Evolutionary conservation across 768 basidiomycete genomes (phyloP), one percentile per base, ranked within the genome.

Genomic region (Lactarius akahatsu): DNA sequence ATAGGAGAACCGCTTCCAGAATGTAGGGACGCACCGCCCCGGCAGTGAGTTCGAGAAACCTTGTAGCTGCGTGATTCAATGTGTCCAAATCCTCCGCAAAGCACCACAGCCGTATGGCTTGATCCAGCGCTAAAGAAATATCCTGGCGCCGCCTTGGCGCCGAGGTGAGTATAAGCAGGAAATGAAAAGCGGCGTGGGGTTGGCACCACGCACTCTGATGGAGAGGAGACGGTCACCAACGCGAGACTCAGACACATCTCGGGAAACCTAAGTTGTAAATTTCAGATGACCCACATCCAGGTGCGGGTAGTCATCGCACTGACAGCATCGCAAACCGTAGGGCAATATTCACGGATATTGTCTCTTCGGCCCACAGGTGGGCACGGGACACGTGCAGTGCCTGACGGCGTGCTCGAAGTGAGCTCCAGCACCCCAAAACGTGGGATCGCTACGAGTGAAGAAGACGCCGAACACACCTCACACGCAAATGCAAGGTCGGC

Each of bases 401-500:
- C 88, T 92, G 68, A 28, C 18, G 30, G 32, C 34, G 57, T 54
- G 36, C 50, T 26, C 26, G 16, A 36, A 6, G 56, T 26, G n/a
- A 43, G 38, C 36, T 4, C 36, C 20, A 9, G 32, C 50, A 18
- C 30, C 40, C 61, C 70, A 0, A 45, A 59, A 69, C 38, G 30
- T 23, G 36, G 54, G 26, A 13, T 52, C 40, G 57, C 23, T 26
- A 34, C n/a, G 45, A 47, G 36, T 57, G 28, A 59, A 45, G 56
- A 41, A 41, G 36, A 50, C 18, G 23, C 15, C 16, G 28, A 59
- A 78, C 84, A 54, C 67, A 87, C 89, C 76, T 85, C 83, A 69
- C 83, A 83, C 60, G 84, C 86, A 18, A 83, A 80, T 4, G 88
- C 91, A 43, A 92, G 71, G 78, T 92, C 91, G 41, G 90, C 91